Evolutionary conservation across 371 early-diverging fungal species (phyloP).

Genomic region (Choanephora cucurbitarum): DNA sequence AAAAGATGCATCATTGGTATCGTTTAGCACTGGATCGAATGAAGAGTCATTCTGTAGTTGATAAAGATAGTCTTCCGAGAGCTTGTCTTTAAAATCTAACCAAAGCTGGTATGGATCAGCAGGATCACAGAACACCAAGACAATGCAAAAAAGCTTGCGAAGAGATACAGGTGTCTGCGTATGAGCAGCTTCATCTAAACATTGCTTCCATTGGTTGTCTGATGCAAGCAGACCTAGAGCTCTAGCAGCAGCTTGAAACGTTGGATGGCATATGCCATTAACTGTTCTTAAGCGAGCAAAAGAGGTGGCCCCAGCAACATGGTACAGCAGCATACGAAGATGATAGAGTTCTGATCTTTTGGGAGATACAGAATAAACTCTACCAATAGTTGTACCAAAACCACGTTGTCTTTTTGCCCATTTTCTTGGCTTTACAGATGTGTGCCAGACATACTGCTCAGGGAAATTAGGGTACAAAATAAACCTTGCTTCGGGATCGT

Average conservation of each 20-base stretch:
- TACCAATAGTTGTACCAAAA: slow-evolving; percentile 6
- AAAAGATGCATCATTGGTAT: too few relatives aligned
- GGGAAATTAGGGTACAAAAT: slow-evolving; percentile 18
- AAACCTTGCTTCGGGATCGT: slow-evolving; percentile 9
- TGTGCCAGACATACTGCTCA: slow-evolving; percentile 12
- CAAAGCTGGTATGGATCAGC: neutral
- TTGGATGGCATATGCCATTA: slow-evolving; percentile 4
- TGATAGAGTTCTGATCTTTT: slow-evolving; percentile 21
- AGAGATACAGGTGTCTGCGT: slow-evolving; percentile 3
- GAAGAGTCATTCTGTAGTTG: neutral
- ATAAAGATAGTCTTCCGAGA: neutral
- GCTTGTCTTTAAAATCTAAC: neutral
- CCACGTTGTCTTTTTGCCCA: slow-evolving; percentile 8
- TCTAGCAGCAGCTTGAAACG: slow-evolving; percentile 18
- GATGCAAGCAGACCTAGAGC: slow-evolving; percentile 11
- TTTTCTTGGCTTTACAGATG: neutral
- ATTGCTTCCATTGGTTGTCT: slow-evolving; percentile 14
- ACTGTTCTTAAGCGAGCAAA: slow-evolving; percentile 19
- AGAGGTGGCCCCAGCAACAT: slow-evolving; percentile 13
- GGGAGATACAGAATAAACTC: slow-evolving; percentile 24
- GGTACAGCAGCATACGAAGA: slow-evolving; percentile 16
- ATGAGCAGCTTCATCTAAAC: slow-evolving; percentile 15
- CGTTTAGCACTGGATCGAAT: neutral
- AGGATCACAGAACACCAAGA: neutral
- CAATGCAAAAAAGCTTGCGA: slow-evolving; percentile 17